Evolutionary conservation across 2,329 filamentous ascomycete species (phyloP).

Genomic region (Hirsutella thompsonii): DNA sequence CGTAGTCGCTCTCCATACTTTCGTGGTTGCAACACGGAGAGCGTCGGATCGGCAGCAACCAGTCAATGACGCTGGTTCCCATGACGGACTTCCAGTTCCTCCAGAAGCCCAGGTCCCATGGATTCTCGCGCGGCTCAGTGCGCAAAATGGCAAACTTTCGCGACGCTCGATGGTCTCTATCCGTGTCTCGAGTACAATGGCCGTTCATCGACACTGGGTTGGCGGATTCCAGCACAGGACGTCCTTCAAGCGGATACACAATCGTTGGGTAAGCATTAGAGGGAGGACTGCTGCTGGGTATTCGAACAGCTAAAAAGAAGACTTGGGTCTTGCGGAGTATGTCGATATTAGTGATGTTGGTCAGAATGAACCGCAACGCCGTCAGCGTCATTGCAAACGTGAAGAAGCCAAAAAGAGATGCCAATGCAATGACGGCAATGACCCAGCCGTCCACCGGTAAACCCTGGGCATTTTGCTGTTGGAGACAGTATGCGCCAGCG

Average conservation of each 20-base stretch:
- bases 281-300: constrained; percentile 37
- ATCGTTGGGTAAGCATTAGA: constrained; percentile 36
- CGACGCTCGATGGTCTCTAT: constrained; percentile 33
- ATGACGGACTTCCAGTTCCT: constrained; percentile 71
- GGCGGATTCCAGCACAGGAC: background rate
- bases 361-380: constrained; percentile 53
- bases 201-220: constrained; percentile 12
- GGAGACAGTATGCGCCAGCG: constrained; percentile 50
- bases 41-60: constrained; percentile 64
- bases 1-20: constrained; percentile 52
- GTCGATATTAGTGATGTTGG: constrained; percentile 80
- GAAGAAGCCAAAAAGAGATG: constrained; percentile 70
- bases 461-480: constrained; percentile 33
- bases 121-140: constrained; percentile 64
- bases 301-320: constrained; percentile 62
- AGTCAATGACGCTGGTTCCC: constrained; percentile 58
- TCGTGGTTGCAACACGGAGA: constrained; percentile 65
- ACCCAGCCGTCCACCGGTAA: constrained; percentile 41
- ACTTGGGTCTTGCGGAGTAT: constrained; percentile 50
- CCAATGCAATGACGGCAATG: constrained; percentile 53
- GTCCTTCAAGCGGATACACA: constrained; percentile 40
- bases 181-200: constrained; percentile 3
- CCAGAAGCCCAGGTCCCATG: constrained; percentile 63
- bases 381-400: constrained; percentile 62
- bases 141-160: constrained; percentile 70